Base-by-base conservation (phyloP, 1,284 basidiomycete genomes). In the Trichosporon sp. region DNA sequence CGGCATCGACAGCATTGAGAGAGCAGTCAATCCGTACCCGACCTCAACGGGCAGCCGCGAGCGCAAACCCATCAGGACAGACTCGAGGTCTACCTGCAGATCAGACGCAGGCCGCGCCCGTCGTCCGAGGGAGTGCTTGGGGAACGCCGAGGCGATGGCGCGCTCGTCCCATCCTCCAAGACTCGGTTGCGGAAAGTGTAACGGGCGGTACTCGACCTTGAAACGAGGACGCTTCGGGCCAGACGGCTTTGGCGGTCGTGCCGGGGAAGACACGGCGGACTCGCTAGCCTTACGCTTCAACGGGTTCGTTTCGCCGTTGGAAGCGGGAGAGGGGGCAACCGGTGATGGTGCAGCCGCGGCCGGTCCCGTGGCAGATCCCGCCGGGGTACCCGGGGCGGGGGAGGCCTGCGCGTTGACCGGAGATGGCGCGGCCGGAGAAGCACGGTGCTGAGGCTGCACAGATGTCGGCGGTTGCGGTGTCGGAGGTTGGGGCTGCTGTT, bases 131-230 rank as follows among this genome's bases (percentile, higher is more conserved):
- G 77, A 78, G 91, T 88, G 69, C 89, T 90, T 75, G 90, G 89
- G 74, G 90, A 86, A 54, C 86, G 88, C 68, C 88, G 88, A 70
- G 85, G 87, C 71, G 86, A 87, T 68, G 86, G 85, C 82, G 51
- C 89, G 86, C 77, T 92, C 90, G 81, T 98, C 93, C 78, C 94
- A 91, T 12, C 96, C 96, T 38, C 93, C 94, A 71, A 90, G 87
- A 0, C 90, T 91, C n/a, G 91, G 89, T 35, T 92, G 83, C 70
- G 92, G 90, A 32, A 92, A 89, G 10, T 89, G 88, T 16, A 93
- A 85, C 0, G 96, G 96, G 32, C 92, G 86, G 80, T 98, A 99
- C 85, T 95, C 92, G 76, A 98, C 92, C 84, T 91, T 93, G 78
- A 92, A 91, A 71, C 93, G 89, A 46, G 89, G 82, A 6, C 85